Evolutionary conservation across 139 green algal genomes (phyloP).

Genomic region (Desmodesmus armatus): DNA sequence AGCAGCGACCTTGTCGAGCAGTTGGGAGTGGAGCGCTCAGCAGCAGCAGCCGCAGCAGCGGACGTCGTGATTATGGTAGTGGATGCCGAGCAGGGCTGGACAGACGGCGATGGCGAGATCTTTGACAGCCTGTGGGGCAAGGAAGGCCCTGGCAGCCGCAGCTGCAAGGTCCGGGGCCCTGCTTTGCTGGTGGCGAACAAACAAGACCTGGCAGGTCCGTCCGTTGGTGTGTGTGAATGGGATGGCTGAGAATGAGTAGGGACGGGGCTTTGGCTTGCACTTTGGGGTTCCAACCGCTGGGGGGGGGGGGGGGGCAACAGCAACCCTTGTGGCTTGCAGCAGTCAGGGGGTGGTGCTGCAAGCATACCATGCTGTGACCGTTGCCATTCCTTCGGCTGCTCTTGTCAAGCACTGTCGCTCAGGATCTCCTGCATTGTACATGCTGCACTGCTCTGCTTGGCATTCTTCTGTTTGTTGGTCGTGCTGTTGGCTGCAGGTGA

Average conservation of each 20-base stretch:
- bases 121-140: slow-evolving; percentile 64
- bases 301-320: too few species aligned
- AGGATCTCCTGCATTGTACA: too few species aligned
- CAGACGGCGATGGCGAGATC: slow-evolving; percentile 72
- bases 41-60: slow-evolving; percentile 65
- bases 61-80: slow-evolving; percentile 93
- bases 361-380: too few species aligned
- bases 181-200: slow-evolving; percentile 95
- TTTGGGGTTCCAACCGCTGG: too few species aligned
- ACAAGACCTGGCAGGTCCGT: slow-evolving; percentile 76
- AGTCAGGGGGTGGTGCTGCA: too few species aligned
- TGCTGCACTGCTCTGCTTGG: too few species aligned
- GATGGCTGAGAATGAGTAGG: too few species aligned
- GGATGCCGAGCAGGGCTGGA: slow-evolving; percentile 83
- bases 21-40: slow-evolving; percentile 85
- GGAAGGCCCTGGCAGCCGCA: slow-evolving; percentile 47
- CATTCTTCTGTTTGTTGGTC: neutral
- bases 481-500: neutral
- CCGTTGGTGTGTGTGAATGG: neutral
- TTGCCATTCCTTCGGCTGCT: too few species aligned
- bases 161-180: slow-evolving; percentile 56
- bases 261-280: too few species aligned
- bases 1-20: slow-evolving; percentile 84
- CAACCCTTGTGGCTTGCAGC: too few species aligned
- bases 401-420: too few species aligned